These are phyloP conservation scores for Neofusicoccum parvum DNA, from an alignment of 2,329 filamentous ascomycete genomes.

Conservation along the genomic window DNA sequence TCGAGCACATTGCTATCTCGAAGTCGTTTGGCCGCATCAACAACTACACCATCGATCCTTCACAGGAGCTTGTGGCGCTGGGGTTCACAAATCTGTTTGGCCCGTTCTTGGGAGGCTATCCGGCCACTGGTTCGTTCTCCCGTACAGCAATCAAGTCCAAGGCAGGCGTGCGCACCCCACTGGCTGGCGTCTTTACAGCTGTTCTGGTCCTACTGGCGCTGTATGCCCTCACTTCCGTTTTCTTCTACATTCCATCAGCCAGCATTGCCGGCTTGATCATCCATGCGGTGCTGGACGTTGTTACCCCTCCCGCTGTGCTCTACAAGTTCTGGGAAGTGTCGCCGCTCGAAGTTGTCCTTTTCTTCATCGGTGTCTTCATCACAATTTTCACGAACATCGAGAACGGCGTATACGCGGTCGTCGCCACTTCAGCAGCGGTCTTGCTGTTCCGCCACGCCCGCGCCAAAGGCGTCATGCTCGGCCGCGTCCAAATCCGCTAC, in stretches of 20 bases:
- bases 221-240: conserved; percentile 61
- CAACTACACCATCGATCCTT: conserved; percentile 64
- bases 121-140: conserved; percentile 68
- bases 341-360: conserved; percentile 64
- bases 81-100: conserved; percentile 66
- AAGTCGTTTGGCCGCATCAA: conserved; percentile 65
- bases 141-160: conserved; percentile 68
- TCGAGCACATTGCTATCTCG: conserved; percentile 67
- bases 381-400: conserved; percentile 64
- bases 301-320: conserved; percentile 61
- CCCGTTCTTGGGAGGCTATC: conserved; percentile 66
- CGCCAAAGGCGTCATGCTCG: conserved; percentile 28
- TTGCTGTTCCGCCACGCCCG: conserved; percentile 67
- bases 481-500: conserved; percentile 25
- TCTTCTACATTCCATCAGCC: conserved; percentile 70
- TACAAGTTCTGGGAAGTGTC: conserved; percentile 67
- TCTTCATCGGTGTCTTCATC: conserved; percentile 66
- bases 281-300: conserved; percentile 64
- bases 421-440: conserved; percentile 56
- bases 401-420: conserved; percentile 60
- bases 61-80: conserved; percentile 66
- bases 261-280: conserved; percentile 68
- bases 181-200: conserved; percentile 63
- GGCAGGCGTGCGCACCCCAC: conserved; percentile 63
- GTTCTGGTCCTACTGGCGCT: conserved; percentile 64